Evolutionary conservation across 768 basidiomycete species (phyloP).

Genomic region (Erythrobasidium yunnanense): DNA sequence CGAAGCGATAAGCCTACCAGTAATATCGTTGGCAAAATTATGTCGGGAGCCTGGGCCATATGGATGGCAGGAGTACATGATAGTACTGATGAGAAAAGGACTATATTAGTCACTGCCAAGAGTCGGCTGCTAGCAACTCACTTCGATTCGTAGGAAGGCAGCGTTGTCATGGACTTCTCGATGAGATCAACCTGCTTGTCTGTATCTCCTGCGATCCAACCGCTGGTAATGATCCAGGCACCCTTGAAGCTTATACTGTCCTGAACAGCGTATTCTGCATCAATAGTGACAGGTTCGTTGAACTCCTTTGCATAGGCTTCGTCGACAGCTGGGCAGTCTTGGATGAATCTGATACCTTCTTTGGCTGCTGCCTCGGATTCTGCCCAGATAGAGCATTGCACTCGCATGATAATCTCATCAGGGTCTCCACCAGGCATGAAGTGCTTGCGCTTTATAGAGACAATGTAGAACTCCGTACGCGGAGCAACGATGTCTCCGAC

Average conservation of each 20-base stretch:
- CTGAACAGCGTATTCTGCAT: neutral
- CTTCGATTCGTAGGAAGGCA: neutral
- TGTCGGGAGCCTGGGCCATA: neutral
- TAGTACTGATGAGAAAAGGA: neutral
- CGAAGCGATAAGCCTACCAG: neutral
- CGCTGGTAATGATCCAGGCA: neutral
- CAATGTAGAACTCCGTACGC: neutral
- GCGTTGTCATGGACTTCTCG: neutral
- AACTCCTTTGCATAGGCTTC: neutral
- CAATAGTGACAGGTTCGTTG: neutral
- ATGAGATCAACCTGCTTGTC: neutral
- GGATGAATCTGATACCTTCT: neutral
- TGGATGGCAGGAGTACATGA: neutral
- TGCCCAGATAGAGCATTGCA: neutral
- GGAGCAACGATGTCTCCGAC: neutral
- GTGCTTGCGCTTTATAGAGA: neutral
- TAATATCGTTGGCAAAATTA: neutral
- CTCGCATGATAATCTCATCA: neutral
- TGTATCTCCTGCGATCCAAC: neutral
- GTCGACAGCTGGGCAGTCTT: neutral
- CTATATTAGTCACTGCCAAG: neutral
- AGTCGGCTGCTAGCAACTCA: neutral
- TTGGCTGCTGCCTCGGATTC: neutral
- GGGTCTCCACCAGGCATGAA: neutral
- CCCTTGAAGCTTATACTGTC: neutral